Percentiles rank a stretch among this genome's conserved stretches.
Conservation (phyloP, 805 yeast species). For the Zygosaccharomyces rouxii region DNA sequence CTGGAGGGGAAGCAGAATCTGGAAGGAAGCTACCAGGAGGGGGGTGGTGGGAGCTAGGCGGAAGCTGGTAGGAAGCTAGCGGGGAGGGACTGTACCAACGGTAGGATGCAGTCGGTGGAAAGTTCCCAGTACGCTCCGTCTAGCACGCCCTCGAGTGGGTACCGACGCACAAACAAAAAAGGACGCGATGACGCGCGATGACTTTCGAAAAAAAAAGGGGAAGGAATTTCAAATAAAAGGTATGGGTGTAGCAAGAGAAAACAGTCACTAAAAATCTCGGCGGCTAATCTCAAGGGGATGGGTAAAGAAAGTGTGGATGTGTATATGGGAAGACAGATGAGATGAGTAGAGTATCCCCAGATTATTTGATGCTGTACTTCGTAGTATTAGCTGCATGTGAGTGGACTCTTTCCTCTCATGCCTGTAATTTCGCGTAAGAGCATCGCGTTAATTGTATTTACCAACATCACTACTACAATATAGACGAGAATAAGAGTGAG, state of each 20-base stretch:
- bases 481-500: background rate
- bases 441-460: background rate
- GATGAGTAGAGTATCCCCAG: background rate
- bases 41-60: background rate
- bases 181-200: background rate
- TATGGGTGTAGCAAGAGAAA: background rate
- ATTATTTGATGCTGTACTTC: too few relatives aligned
- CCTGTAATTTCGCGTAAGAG: background rate
- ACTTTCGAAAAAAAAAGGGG: background rate
- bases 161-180: background rate
- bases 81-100: background rate
- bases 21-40: slow-evolving; percentile 1
- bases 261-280: slow-evolving; percentile 1
- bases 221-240: too few relatives aligned
- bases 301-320: background rate
- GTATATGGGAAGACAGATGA: background rate
- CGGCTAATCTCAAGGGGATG: background rate
- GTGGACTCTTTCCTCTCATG: background rate
- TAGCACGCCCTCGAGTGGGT: background rate
- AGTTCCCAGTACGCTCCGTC: background rate
- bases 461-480: background rate
- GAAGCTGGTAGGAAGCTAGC: background rate
- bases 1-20: background rate
- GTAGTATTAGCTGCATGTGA: too few relatives aligned
- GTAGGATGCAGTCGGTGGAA: background rate